Conservation (phyloP, 306 rosid species). For the Glycine soja region DNA sequence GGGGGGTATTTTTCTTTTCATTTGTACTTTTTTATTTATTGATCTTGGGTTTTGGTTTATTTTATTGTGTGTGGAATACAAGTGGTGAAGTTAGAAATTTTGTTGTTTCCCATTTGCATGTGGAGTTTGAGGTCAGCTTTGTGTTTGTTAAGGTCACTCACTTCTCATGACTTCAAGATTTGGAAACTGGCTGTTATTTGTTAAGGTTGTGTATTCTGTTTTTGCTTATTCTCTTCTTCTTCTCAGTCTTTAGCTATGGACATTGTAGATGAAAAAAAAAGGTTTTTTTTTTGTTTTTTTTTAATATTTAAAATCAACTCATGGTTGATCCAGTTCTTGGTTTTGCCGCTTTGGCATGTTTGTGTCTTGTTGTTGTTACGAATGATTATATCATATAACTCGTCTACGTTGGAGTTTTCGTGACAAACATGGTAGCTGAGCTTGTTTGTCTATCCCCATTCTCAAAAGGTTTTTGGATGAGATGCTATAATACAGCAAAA, state of each 20-base stretch:
- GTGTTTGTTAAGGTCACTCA: slow-evolving; percentile 39
- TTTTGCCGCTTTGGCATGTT: slow-evolving; percentile 15
- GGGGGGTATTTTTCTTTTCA: not conserved
- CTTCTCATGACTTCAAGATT: slow-evolving; percentile 24
- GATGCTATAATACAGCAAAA: not conserved
- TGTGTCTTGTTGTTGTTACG: not conserved
- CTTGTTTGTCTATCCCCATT: slow-evolving; percentile 1
- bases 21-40: not conserved
- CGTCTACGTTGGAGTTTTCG: slow-evolving; percentile 11
- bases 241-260: slow-evolving; percentile 28
- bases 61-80: slow-evolving; percentile 49
- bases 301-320: not conserved
- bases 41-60: slow-evolving; percentile 13
- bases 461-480: not conserved
- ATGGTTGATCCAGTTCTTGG: slow-evolving; percentile 31
- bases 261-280: slow-evolving; percentile 15
- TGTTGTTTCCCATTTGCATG: slow-evolving; percentile 63
- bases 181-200: slow-evolving; percentile 14
- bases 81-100: slow-evolving; percentile 46
- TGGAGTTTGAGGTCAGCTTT: slow-evolving; percentile 59
- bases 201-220: not conserved
- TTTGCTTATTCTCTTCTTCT: slow-evolving; percentile 41
- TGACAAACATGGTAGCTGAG: slow-evolving; percentile 20
- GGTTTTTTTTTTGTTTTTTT: not conserved
- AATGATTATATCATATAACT: not conserved